These are phyloP conservation scores for Pseudocercospora cruenta DNA, from an alignment of 2,329 filamentous ascomycete genomes.

Conservation along the genomic window DNA sequence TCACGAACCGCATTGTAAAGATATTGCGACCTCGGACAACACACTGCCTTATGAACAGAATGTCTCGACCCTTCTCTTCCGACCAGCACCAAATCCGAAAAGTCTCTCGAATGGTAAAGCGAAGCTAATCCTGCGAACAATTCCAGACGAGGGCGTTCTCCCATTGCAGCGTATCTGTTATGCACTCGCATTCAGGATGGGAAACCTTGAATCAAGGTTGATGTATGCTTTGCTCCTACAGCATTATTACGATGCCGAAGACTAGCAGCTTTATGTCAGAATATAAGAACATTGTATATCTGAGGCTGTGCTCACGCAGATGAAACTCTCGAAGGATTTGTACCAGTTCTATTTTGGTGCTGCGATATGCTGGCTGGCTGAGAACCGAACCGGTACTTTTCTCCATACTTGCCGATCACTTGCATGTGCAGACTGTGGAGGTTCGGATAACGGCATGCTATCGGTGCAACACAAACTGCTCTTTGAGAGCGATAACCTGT, in stretches of 20 bases:
- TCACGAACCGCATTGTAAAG: conserved; percentile 26
- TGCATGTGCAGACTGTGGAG: background rate
- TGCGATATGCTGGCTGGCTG: background rate
- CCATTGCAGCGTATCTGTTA: conserved; percentile 17
- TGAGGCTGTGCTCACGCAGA: conserved; percentile 1
- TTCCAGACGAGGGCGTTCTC: conserved; percentile 24
- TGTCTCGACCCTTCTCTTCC: conserved; percentile 26
- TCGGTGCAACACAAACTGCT: background rate
- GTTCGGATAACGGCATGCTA: background rate
- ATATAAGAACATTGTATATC: background rate
- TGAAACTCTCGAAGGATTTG: background rate
- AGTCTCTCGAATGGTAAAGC: conserved; percentile 29
- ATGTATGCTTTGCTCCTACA: background rate
- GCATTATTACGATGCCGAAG: background rate
- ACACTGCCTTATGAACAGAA: conserved; percentile 28
- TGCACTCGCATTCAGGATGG: conserved; percentile 10
- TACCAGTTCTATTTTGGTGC: conserved; percentile 1
- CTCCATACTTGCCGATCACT: background rate
- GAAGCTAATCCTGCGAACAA: conserved; percentile 24
- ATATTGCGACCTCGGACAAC: conserved; percentile 31
- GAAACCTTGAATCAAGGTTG: background rate
- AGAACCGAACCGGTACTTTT: background rate
- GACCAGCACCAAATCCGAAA: conserved; percentile 27
- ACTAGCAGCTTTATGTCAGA: background rate
- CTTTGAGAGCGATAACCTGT: background rate